phyloP scores from a whole-genome alignment of 257 asterid genomes.

The Scutellaria baicalensis region DNA sequence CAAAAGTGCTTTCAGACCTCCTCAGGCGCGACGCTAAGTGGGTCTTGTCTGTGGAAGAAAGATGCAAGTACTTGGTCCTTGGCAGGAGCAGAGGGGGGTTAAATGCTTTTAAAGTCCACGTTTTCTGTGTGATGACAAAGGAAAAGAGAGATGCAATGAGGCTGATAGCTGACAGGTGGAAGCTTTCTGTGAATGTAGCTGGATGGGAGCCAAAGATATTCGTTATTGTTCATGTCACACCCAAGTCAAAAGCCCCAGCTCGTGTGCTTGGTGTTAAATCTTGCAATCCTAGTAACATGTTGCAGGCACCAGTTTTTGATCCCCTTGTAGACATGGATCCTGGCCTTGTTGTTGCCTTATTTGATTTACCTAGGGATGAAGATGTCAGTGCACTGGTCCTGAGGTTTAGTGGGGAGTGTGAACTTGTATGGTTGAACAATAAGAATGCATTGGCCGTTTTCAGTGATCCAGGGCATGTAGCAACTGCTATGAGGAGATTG shows the following conservation, averaged over 20 bases:
- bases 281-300: no score
- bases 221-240: constrained; percentile 65
- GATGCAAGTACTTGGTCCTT: no score
- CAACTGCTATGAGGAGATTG: constrained; percentile 94
- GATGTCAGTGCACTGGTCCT: constrained; percentile 90
- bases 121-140: no score
- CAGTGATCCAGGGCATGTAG: constrained; percentile 87
- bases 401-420: constrained; percentile 97
- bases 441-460: constrained; percentile 94
- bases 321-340: no score
- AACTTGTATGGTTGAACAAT: constrained; percentile 91
- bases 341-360: constrained; percentile 79
- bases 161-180: constrained; percentile 94
- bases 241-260: constrained; percentile 77
- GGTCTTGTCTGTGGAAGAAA: no score
- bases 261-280: constrained; percentile 74
- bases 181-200: constrained; percentile 72
- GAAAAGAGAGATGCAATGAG: constrained; percentile 81
- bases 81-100: no score
- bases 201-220: constrained; percentile 99
- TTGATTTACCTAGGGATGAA: constrained; percentile 89
- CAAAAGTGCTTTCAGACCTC: no score
- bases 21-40: no score
- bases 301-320: no score
- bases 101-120: no score